phyloP scores from a whole-genome alignment of 1,284 basidiomycete genomes.

The Paramarasmius palmivorus region DNA sequence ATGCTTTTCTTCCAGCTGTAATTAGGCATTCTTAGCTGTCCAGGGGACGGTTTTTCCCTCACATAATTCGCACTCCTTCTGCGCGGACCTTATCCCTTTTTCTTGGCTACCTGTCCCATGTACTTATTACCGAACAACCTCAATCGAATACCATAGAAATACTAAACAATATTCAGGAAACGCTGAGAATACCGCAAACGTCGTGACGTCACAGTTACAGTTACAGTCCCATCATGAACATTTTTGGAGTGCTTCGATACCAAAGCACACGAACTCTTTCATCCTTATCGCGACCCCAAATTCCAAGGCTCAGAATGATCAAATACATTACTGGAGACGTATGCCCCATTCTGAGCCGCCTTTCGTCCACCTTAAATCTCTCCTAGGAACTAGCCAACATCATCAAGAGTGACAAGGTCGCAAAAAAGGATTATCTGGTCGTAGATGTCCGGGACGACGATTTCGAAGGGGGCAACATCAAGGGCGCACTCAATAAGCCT shows the following conservation, averaged over 20 bases:
- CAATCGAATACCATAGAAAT: too few species aligned
- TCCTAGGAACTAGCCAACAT: conserved; percentile 65
- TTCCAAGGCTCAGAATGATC: background rate
- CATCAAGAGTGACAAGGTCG: conserved; percentile 61
- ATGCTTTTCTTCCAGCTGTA: too few species aligned
- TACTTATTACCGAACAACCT: too few species aligned
- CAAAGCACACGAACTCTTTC: background rate
- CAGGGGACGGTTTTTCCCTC: too few species aligned
- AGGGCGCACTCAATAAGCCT: conserved; percentile 59
- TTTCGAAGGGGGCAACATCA: conserved; percentile 74
- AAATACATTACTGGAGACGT: conserved; percentile 3
- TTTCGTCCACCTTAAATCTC: background rate
- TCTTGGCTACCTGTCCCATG: too few species aligned
- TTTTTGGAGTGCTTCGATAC: background rate
- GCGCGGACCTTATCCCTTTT: background rate
- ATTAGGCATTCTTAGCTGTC: too few species aligned
- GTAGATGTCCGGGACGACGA: conserved; percentile 82
- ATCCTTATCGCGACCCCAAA: background rate
- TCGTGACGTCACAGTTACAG: background rate
- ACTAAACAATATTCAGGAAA: too few species aligned
- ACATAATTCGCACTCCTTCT: too few species aligned
- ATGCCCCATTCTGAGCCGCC: background rate
- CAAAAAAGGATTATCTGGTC: conserved; percentile 67
- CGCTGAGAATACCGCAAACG: too few species aligned
- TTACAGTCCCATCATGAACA: background rate